Evolutionary conservation across 148 eudicot genomes (phyloP).

Genomic region (Dianthus caryophyllus): DNA sequence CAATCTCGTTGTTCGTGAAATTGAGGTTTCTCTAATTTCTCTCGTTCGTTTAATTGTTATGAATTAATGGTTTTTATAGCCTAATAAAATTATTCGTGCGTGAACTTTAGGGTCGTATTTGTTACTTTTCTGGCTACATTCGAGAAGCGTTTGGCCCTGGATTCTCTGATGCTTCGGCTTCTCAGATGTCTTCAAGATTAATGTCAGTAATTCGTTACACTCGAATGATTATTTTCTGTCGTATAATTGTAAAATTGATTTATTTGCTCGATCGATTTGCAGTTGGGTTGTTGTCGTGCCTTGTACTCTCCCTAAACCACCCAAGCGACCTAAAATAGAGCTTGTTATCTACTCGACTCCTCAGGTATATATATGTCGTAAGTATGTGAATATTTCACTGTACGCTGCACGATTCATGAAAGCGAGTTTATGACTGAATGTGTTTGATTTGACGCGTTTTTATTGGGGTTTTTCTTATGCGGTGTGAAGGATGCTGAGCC

Average conservation of each 20-base stretch:
- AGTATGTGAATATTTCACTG: too few relatives aligned
- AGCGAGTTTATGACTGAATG: too few relatives aligned
- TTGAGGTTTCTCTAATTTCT: conserved; percentile 34
- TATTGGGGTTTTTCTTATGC: neutral
- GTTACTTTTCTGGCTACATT: conserved; percentile 50
- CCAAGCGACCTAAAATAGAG: conserved; percentile 33
- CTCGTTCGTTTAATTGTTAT: too few relatives aligned
- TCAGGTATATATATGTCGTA: conserved; percentile 41
- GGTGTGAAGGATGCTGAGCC: conserved; percentile 45
- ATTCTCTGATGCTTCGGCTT: conserved; percentile 42
- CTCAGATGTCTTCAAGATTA: conserved; percentile 39
- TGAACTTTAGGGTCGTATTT: conserved; percentile 39
- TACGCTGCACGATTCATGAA: too few relatives aligned
- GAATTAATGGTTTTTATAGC: neutral
- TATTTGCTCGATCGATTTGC: conserved; percentile 16
- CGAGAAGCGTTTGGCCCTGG: conserved; percentile 50
- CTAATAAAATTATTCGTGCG: neutral
- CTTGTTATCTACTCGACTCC: conserved; percentile 40
- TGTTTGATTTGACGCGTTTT: neutral
- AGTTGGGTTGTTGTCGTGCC: conserved; percentile 65
- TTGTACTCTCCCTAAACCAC: conserved; percentile 31
- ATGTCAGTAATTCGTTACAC: conserved; percentile 30
- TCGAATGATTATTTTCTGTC: neutral
- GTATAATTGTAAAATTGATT: neutral
- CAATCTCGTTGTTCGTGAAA: conserved; percentile 42